Evolutionary conservation across 306 rosid species (phyloP), one percentile per base, ranked within the genome.

Genomic region (Quercus engelmannii): DNA sequence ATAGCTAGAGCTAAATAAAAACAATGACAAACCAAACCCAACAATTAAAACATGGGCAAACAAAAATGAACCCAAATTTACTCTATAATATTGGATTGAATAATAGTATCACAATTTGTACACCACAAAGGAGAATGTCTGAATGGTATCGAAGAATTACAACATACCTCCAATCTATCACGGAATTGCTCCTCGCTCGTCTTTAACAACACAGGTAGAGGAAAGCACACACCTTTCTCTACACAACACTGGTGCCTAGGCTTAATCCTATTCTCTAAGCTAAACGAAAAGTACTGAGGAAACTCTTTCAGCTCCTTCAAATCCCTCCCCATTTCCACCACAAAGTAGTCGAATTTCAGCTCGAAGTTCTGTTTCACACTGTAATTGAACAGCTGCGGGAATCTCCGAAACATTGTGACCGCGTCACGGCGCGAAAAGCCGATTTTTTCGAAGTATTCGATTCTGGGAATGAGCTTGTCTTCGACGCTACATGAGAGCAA

Each of bases 241-340:
- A 95, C 87, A 79, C 97, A 95, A 25, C 74, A 67, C 78, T 87
- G 94, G 79, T 95, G 98, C 76, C 99, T 85, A 18, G 96, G 95
- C 91, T 89, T 82, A 69, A 95, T 91, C 84, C 98, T 87, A 76
- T 88, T 87, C 86, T 91, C 94, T 74, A 95, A 89, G 87, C 97
- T 90, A 79, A 87, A 95, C 35, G 99, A 95, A 76, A 95, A 95
- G 88, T 90, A 94, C 1, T 87, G 95, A 14, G 97, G 97, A 72
- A 92, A 94, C 69, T 86, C 92, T 69, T 82, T 90, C 81, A 95
- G 81, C 88, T 91, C 99, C 91, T 87, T 92, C 87, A 91, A 58
- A 80, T 88, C 96, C 79, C 99, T 88, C 55, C 97, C 94, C 99
- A 95, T 91, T 76, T 89, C 94, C 81, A 95, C 90, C 58, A 92